Evolutionary conservation across 202 grass and related monocot genomes (phyloP).

Genomic region (Sporobolus alterniflorus): DNA sequence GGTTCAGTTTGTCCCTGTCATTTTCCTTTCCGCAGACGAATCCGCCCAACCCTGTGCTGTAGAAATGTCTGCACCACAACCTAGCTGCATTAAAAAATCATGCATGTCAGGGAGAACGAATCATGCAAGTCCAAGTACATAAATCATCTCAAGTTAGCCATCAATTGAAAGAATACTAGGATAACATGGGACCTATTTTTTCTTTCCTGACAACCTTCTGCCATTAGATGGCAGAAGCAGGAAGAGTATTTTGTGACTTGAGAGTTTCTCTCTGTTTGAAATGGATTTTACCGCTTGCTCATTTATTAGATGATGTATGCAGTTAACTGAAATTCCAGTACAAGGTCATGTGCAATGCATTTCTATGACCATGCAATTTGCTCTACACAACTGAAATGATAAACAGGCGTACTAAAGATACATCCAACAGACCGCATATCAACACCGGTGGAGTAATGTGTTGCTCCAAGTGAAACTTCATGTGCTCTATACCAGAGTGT

Average conservation of each 20-base stretch:
- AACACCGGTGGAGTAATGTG: slow-evolving; percentile 90
- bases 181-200: neutral
- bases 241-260: neutral
- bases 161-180: neutral
- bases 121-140: too few relatives aligned
- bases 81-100: too few relatives aligned
- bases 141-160: too few relatives aligned
- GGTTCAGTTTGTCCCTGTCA: slow-evolving; percentile 60
- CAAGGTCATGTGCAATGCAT: neutral
- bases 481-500: slow-evolving; percentile 99
- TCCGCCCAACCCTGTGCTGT: slow-evolving; percentile 74
- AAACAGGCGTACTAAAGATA: slow-evolving; percentile 70
- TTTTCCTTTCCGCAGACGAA: slow-evolving; percentile 35
- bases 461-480: slow-evolving; percentile 86
- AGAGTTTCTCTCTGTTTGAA: too few relatives aligned
- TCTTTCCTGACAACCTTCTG: neutral
- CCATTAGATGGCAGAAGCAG: neutral
- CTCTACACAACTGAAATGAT: neutral
- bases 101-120: too few relatives aligned
- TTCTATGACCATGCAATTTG: neutral
- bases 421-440: slow-evolving; percentile 97
- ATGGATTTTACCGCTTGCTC: too few relatives aligned
- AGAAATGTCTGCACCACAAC: too few relatives aligned
- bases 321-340: slow-evolving; percentile 4
- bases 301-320: neutral